These are phyloP conservation scores for Rhododendron vialii DNA, from an alignment of 148 eudicot genomes.

Conservation along the genomic window DNA sequence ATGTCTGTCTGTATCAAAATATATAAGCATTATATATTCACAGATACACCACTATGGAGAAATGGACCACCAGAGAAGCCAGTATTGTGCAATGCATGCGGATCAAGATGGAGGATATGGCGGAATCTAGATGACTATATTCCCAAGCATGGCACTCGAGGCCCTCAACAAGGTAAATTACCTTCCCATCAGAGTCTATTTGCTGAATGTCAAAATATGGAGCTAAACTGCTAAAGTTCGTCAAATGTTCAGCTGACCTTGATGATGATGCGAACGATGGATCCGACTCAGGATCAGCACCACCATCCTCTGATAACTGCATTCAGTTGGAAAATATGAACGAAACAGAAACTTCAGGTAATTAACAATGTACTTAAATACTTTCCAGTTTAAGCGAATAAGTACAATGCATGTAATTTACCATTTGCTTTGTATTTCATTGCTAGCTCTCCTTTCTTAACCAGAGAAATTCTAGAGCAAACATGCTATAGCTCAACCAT, in stretches of 20 bases:
- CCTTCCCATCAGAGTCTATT: neutral
- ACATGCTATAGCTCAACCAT: neutral
- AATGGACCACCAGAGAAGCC: slow-evolving; percentile 17
- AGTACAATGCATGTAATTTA: neutral
- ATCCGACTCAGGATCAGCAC: slow-evolving; percentile 4
- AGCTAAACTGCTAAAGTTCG: neutral
- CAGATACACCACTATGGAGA: slow-evolving; percentile 25
- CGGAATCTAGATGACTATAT: slow-evolving; percentile 9
- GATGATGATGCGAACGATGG: neutral
- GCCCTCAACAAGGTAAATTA: slow-evolving; percentile 1
- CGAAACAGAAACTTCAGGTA: slow-evolving; percentile 1
- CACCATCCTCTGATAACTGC: neutral
- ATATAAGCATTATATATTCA: neutral
- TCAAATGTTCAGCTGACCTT: neutral
- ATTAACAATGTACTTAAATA: neutral
- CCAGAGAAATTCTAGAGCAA: neutral
- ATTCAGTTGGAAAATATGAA: neutral
- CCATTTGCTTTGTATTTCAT: neutral
- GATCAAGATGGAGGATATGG: slow-evolving; percentile 20
- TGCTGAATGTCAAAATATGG: neutral
- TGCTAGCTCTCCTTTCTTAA: neutral
- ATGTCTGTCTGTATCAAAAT: neutral
- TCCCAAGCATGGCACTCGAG: slow-evolving; percentile 15
- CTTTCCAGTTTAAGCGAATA: neutral
- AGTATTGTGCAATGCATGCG: slow-evolving; percentile 21